Evolutionary conservation across 1,284 basidiomycete genomes (phyloP).

Genomic region (Leccinum subrobustum): DNA sequence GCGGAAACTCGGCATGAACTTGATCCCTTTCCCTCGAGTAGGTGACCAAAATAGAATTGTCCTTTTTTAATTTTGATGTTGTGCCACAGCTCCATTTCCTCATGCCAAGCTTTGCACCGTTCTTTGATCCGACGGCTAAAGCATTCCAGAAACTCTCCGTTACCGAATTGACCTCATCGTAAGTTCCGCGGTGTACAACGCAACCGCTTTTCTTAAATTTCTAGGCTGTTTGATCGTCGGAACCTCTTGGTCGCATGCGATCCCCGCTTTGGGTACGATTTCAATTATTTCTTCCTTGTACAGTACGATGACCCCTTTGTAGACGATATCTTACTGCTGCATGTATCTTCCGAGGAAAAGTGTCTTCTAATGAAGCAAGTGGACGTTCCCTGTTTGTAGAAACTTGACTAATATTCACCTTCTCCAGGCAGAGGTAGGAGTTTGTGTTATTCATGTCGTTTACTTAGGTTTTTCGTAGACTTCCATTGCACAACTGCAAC

Average conservation of each 20-base stretch:
- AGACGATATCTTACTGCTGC: conserved; percentile 86
- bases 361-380: conserved; percentile 79
- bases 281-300: not conserved
- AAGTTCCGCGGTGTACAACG: conserved; percentile 24
- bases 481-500: conserved; percentile 57
- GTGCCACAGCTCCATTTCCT: conserved; percentile 78
- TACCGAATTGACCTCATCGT: conserved; percentile 70
- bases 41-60: conserved; percentile 22
- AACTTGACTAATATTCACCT: not conserved
- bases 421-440: conserved; percentile 37
- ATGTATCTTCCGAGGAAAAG: conserved; percentile 82
- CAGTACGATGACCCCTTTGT: conserved; percentile 2
- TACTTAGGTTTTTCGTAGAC: conserved; percentile 31
- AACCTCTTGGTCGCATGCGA: conserved; percentile 86
- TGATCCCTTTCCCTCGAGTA: conserved; percentile 90
- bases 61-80: not conserved
- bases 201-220: conserved; percentile 2
- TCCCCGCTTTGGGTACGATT: conserved; percentile 67
- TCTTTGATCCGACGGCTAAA: conserved; percentile 61
- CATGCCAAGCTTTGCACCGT: conserved; percentile 85
- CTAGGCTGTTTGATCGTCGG: conserved; percentile 76
- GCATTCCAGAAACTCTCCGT: conserved; percentile 65
- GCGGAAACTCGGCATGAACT: conserved; percentile 91
- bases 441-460: not conserved
- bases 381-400: conserved; percentile 3